A percentile compares a stretch with the other conserved stretches of the same genome.
phyloP scores from a whole-genome alignment of 176 grass and related monocot genomes.

The Olyra latifolia region DNA sequence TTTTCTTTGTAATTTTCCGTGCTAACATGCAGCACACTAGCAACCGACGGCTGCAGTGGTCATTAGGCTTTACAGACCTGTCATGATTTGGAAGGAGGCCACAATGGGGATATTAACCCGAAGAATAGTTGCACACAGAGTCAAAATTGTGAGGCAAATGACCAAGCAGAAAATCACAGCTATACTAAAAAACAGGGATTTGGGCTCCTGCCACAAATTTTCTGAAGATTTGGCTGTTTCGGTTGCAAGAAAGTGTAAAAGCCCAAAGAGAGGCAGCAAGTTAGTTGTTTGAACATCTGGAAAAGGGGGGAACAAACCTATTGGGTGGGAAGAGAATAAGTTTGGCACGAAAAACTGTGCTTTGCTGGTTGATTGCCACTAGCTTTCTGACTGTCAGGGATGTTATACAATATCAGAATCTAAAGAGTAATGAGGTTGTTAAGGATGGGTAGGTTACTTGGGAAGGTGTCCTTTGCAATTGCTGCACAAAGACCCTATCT shows the following conservation, averaged over 20 bases:
- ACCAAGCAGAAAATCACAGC: conserved; percentile 41
- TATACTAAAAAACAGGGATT: conserved; percentile 93
- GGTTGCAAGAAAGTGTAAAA: conserved; percentile 38
- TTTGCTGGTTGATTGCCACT: conserved; percentile 92
- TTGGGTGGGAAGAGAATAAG: conserved; percentile 66
- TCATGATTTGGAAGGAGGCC: conserved; percentile 33
- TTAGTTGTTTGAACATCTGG: conserved; percentile 48
- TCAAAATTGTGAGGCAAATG: conserved; percentile 18
- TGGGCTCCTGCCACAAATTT: conserved; percentile 60
- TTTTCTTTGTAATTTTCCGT: too few species aligned
- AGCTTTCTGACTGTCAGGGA: conserved; percentile 80
- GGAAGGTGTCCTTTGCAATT: too few species aligned
- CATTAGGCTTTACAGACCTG: conserved; percentile 35
- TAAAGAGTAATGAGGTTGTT: too few species aligned
- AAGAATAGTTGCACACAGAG: conserved; percentile 31
- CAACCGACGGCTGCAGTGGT: conserved; percentile 35
- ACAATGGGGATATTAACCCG: conserved; percentile 21
- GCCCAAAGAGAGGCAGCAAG: conserved; percentile 45
- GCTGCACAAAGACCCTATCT: too few species aligned
- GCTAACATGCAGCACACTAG: conserved; percentile 33
- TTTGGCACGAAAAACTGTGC: conserved; percentile 78
- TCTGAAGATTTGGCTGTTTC: conserved; percentile 28
- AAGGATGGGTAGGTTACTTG: too few species aligned
- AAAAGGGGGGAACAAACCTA: conserved; percentile 54
- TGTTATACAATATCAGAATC: too few species aligned